Percentiles rank a stretch among this genome's conserved stretches.
Evolutionary conservation across 768 basidiomycete genomes (phyloP).

Genomic region (Hericium rajendrae): DNA sequence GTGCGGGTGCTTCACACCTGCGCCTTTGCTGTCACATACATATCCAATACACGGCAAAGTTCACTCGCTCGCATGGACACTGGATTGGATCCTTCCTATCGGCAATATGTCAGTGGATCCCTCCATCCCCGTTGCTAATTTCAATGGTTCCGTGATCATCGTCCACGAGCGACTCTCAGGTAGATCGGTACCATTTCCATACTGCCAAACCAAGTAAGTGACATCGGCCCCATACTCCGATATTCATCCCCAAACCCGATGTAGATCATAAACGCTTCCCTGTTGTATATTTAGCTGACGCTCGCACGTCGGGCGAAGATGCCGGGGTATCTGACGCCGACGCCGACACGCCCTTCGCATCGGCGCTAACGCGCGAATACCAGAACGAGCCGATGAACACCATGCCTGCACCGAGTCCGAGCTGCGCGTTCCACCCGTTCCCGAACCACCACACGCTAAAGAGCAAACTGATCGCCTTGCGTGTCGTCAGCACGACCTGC

Average conservation of each 20-base stretch:
- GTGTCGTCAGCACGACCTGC: conserved; percentile 67
- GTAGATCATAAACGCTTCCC: neutral
- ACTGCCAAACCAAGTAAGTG: too few species aligned
- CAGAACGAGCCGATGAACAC: conserved; percentile 62
- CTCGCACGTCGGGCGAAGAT: neutral
- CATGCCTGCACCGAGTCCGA: conserved; percentile 60
- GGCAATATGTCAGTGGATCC: too few species aligned
- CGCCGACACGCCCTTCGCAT: neutral
- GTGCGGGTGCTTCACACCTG: neutral
- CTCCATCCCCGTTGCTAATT: too few species aligned
- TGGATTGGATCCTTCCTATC: too few species aligned
- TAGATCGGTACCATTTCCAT: too few species aligned
- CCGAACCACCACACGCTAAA: conserved; percentile 84
- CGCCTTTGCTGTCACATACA: neutral
- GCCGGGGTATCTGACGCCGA: neutral
- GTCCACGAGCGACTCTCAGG: too few species aligned
- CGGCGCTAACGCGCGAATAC: conserved; percentile 27
- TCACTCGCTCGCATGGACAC: too few species aligned
- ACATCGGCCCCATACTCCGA: too few species aligned
- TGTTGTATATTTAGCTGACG: neutral
- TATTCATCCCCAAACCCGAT: too few species aligned
- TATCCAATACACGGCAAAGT: neutral
- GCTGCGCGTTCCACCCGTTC: conserved; percentile 55
- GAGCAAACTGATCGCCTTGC: conserved; percentile 73
- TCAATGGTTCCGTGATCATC: too few species aligned